phyloP scores from a whole-genome alignment of 2,329 filamentous ascomycete genomes.

The Trichoderma koningii region DNA sequence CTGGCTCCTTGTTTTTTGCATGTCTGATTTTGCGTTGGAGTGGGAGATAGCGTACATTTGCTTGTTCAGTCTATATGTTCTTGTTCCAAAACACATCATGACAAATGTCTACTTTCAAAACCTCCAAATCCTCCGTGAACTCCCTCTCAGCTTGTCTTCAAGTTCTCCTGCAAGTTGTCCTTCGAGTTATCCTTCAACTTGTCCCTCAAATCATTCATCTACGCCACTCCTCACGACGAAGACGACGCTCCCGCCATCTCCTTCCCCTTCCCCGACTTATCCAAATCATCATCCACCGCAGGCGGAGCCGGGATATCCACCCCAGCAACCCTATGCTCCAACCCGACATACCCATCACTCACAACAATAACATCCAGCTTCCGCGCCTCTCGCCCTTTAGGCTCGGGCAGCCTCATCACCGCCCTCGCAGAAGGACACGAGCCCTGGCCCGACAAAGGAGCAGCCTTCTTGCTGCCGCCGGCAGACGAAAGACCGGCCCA shows the following conservation, averaged over 20 bases:
- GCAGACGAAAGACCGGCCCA: constrained; percentile 53
- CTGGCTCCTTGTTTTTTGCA: neutral
- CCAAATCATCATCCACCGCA: constrained; percentile 50
- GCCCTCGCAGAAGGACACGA: constrained; percentile 56
- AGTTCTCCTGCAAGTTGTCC: no score
- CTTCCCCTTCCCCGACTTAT: constrained; percentile 31
- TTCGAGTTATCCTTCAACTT: no score
- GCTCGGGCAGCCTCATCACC: constrained; percentile 61
- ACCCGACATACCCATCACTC: constrained; percentile 84
- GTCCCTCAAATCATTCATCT: no score
- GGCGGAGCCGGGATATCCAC: constrained; percentile 56
- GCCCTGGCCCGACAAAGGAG: constrained; percentile 38
- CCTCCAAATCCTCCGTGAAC: neutral
- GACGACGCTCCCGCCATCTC: neutral
- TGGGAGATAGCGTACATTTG: no score
- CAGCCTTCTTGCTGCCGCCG: constrained; percentile 30
- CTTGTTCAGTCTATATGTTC: no score
- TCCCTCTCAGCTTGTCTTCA: no score
- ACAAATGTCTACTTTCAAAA: neutral
- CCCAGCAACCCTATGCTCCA: constrained; percentile 57
- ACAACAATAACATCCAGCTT: constrained; percentile 74
- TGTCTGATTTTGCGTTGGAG: no score
- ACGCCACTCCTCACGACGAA: neutral
- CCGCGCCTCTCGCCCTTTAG: constrained; percentile 49
- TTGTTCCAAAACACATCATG: no score